These are phyloP conservation scores for Ceratocystis ficicola DNA, from an alignment of 2,329 filamentous ascomycete genomes.

Conservation along the genomic window DNA sequence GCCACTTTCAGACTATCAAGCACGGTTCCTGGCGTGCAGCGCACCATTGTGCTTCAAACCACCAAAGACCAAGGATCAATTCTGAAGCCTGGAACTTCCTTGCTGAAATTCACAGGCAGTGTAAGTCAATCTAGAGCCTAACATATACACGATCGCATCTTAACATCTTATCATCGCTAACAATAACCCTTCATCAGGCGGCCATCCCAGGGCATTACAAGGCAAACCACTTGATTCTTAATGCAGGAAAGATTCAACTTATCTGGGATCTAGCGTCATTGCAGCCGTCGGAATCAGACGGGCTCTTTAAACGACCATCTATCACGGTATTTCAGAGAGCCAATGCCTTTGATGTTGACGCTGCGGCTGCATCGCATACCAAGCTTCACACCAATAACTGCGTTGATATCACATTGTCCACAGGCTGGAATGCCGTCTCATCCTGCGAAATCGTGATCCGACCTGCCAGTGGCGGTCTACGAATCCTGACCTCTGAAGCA, in stretches of 20 bases:
- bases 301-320: conserved; percentile 46
- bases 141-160: not conserved
- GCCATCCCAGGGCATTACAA: conserved; percentile 62
- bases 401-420: conserved; percentile 59
- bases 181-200: conserved; percentile 33
- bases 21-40: conserved; percentile 11
- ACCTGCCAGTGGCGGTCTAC: conserved; percentile 52
- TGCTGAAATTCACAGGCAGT: conserved; percentile 30
- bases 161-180: conserved; percentile 26
- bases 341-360: conserved; percentile 54
- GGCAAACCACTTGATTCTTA: conserved; percentile 58
- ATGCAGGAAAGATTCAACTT: conserved; percentile 51
- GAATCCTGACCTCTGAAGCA: conserved; percentile 50
- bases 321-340: conserved; percentile 62
- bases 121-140: conserved; percentile 25
- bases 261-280: conserved; percentile 50
- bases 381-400: conserved; percentile 69
- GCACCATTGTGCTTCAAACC: conserved; percentile 27
- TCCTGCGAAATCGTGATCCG: conserved; percentile 50
- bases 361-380: conserved; percentile 56
- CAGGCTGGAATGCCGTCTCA: conserved; percentile 60
- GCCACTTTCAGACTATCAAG: conserved; percentile 16
- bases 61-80: conserved; percentile 22
- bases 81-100: conserved; percentile 41
- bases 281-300: conserved; percentile 35